These are phyloP conservation scores for Penstemon barbatus DNA, from an alignment of 257 asterid genomes.

Conservation along the genomic window DNA sequence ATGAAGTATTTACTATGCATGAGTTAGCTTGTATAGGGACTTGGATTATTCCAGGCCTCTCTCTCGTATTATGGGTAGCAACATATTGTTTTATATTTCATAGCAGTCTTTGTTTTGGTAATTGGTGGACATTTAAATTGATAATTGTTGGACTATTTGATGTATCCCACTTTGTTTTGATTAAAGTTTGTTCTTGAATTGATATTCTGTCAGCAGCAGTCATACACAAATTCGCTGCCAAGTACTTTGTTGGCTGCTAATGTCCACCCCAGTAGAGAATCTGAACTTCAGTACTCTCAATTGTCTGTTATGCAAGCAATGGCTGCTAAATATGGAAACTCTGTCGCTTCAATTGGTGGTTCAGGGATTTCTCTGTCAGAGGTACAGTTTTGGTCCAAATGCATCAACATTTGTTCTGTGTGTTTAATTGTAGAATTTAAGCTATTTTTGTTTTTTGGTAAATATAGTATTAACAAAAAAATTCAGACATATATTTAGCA, in stretches of 20 bases:
- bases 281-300: constrained; percentile 76
- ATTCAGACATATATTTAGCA: background rate
- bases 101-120: background rate
- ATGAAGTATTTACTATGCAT: background rate
- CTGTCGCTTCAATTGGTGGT: constrained; percentile 56
- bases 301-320: constrained; percentile 66
- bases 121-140: constrained; percentile 5
- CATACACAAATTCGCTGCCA: constrained; percentile 66
- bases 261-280: constrained; percentile 63
- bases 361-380: constrained; percentile 80
- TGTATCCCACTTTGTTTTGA: background rate
- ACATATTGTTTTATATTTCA: background rate
- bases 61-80: background rate
- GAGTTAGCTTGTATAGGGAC: too few species aligned
- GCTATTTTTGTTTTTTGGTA: background rate
- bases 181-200: background rate
- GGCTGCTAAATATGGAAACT: constrained; percentile 59
- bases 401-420: constrained; percentile 15
- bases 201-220: constrained; percentile 46
- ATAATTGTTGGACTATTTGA: background rate
- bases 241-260: constrained; percentile 60
- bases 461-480: background rate
- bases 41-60: background rate
- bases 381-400: constrained; percentile 44
- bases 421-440: background rate